Base-by-base conservation (phyloP, 768 basidiomycete genomes). In the Lentinula sp. region DNA sequence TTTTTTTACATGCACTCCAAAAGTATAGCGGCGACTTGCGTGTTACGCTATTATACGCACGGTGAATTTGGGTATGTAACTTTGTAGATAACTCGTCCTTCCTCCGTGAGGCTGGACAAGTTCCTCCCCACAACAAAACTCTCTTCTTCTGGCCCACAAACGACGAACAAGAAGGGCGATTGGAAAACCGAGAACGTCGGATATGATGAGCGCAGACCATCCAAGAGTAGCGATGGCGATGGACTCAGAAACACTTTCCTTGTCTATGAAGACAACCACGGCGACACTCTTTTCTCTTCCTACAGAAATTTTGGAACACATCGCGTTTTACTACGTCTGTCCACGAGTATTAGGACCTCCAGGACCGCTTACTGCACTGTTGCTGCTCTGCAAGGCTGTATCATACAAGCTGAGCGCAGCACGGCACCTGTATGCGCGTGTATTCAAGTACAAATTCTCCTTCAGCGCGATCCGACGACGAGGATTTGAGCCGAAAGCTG, bases 361-460 rank as follows among this genome's bases (percentile, higher is more conserved):
- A 0, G 39, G 69, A 1, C 62, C 73, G 6, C 69, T 89, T 52
- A 60, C 81, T 16, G 75, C 85, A 0, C 74, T 91, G 53, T 78
- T 83, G 51, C 71, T 71, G 35, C 71, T 81, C 4, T 84, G 76
- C 60, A 73, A 64, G 2, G 60, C 67, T 50, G 65, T 88, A 18
- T 59, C 82, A 66, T 9, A 53, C 36, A 56, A 65, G 0, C 78
- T 87, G 64, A 57, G 36, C 4, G 53, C 53, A 23, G 70, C 74
- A 53, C 69, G 70, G 6, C 61, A 73, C 20, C 79, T 90, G 57
- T 82, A 81, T 63, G 77, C 83, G 0, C 71, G 75, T 36, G 77
- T 91, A 6, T 90, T 84, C 66, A 73, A 74, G 13, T 60, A 69
- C 68, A 81, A 77, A 67, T 90, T 90, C 73, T 88, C 90, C 69